A percentile compares a stretch with the other conserved stretches of the same genome.
phyloP scores from a whole-genome alignment of 306 rosid genomes.

The Quercus cerris region DNA sequence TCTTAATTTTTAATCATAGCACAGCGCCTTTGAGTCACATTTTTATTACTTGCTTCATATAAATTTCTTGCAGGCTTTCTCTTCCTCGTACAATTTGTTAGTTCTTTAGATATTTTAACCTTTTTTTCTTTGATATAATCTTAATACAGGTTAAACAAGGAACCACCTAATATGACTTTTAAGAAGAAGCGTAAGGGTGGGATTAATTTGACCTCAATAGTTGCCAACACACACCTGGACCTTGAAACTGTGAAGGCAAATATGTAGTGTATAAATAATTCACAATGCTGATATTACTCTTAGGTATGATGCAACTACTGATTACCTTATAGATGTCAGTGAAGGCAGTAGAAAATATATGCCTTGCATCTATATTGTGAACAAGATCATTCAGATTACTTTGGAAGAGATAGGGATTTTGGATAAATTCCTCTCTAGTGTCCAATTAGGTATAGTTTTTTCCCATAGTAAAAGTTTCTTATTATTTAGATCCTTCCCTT shows the following conservation, averaged over 20 bases:
- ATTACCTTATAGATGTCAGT: constrained; percentile 93
- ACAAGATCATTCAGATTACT: constrained; percentile 95
- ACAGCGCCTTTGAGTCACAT: not conserved
- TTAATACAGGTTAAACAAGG: constrained; percentile 80
- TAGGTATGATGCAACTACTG: constrained; percentile 86
- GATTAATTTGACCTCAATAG: constrained; percentile 86
- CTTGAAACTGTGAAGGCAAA: constrained; percentile 93
- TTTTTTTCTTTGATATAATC: constrained; percentile 6
- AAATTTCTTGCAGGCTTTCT: not conserved
- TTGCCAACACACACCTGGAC: constrained; percentile 75
- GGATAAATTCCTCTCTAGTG: constrained; percentile 96
- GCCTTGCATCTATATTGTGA: constrained; percentile 91
- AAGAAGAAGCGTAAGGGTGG: constrained; percentile 98
- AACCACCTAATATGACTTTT: constrained; percentile 86
- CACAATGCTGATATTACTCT: constrained; percentile 98
- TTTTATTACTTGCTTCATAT: not conserved
- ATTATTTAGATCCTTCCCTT: not conserved
- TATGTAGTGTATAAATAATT: constrained; percentile 87
- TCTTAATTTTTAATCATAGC: not conserved
- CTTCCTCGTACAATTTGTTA: no score
- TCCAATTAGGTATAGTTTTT: constrained; percentile 69
- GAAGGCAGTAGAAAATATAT: constrained; percentile 89
- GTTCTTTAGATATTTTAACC: not conserved
- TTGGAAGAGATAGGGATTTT: constrained; percentile 92
- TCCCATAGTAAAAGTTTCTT: not conserved